Evolutionary conservation across 2,329 filamentous ascomycete species (phyloP).

Genomic region (Tolypocladium nubicola): DNA sequence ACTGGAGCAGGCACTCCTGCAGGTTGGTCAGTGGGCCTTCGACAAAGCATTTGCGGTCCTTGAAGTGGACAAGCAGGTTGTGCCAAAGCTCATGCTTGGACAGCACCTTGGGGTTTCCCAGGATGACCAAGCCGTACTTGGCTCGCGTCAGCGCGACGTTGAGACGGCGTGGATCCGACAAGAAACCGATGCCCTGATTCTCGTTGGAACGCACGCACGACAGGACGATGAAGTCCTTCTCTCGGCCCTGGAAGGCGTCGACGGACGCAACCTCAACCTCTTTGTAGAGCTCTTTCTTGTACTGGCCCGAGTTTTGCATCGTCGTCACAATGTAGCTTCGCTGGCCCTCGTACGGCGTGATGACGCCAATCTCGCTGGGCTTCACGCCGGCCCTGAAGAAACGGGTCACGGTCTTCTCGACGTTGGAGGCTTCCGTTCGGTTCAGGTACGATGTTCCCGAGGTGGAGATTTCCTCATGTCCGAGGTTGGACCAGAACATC

Average conservation of each 20-base stretch:
- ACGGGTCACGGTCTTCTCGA: constrained; percentile 95
- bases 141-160: constrained; percentile 96
- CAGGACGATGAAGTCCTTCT: constrained; percentile 97
- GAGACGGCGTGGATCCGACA: constrained; percentile 92
- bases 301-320: constrained; percentile 97
- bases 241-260: constrained; percentile 95
- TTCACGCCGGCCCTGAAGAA: constrained; percentile 99
- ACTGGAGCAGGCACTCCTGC: constrained; percentile 91
- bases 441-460: constrained; percentile 98
- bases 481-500: constrained; percentile 99
- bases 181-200: constrained; percentile 96
- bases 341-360: constrained; percentile 97
- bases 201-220: constrained; percentile 98
- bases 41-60: constrained; percentile 90
- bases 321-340: constrained; percentile 96
- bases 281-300: constrained; percentile 98
- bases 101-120: constrained; percentile 94
- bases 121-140: constrained; percentile 91
- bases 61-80: constrained; percentile 88
- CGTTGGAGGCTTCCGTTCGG: constrained; percentile 90
- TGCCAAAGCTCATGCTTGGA: constrained; percentile 99
- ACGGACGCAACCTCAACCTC: constrained; percentile 97
- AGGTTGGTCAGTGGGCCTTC: constrained; percentile 92
- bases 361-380: constrained; percentile 87
- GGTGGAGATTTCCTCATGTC: constrained; percentile 95